phyloP scores from a whole-genome alignment of 192 early-diverging fungal species.

The Entophlyctis luteolus region DNA sequence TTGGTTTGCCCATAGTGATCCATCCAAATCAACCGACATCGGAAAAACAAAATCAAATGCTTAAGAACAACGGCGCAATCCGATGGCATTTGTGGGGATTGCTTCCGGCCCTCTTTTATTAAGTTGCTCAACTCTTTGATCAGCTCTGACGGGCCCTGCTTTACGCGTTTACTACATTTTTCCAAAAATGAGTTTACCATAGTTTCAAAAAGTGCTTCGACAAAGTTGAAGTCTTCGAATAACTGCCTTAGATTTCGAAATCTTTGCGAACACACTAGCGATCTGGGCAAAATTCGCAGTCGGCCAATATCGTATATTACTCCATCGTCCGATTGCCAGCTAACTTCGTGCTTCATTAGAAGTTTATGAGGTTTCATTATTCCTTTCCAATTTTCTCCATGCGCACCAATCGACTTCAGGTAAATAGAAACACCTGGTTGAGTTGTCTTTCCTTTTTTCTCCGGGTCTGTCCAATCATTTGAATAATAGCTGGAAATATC shows the following conservation, averaged over 20 bases:
- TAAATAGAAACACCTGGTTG: background rate
- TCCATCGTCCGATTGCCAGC: conserved; percentile 2
- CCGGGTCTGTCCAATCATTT: conserved; percentile 14
- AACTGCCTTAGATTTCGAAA: conserved; percentile 7
- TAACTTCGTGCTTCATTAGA: conserved; percentile 4
- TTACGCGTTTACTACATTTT: background rate
- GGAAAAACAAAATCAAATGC: conserved; percentile 21
- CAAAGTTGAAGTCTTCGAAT: conserved; percentile 27
- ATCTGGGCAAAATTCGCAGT: conserved; percentile 16
- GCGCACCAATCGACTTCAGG: conserved; percentile 11
- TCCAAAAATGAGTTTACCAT: conserved; percentile 1
- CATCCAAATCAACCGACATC: conserved; percentile 16
- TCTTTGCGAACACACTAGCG: conserved; percentile 18
- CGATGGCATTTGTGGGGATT: conserved; percentile 13
- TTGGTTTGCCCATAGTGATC: background rate
- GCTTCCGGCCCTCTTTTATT: conserved; percentile 16
- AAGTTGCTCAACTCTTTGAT: conserved; percentile 17
- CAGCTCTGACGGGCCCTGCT: conserved; percentile 9
- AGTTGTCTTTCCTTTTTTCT: background rate
- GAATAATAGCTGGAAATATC: conserved; percentile 24
- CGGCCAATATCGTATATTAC: conserved; percentile 11
- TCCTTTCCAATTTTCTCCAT: conserved; percentile 26
- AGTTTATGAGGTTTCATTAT: conserved; percentile 11
- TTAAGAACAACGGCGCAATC: background rate
- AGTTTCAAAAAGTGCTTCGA: conserved; percentile 17